Conservation (phyloP, 2,329 filamentous ascomycete genomes). For the Phoma sp. region DNA sequence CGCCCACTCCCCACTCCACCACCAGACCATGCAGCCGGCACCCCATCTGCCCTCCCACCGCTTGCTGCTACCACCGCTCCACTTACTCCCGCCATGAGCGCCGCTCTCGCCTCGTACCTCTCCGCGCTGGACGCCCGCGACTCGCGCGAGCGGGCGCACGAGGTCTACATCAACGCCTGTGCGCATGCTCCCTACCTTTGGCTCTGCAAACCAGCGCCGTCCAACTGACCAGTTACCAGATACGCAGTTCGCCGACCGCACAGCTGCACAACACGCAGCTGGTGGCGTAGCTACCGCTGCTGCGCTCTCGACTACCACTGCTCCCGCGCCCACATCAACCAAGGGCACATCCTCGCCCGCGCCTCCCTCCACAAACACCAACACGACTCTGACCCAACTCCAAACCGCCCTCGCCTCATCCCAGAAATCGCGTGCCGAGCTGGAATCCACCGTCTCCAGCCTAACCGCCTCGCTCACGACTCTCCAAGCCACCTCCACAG, state of each 20-base stretch:
- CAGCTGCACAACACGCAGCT: constrained; percentile 36
- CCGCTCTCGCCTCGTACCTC: constrained; percentile 84
- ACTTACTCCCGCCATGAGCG: constrained; percentile 58
- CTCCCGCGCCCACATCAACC: constrained; percentile 29
- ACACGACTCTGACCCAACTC: constrained; percentile 38
- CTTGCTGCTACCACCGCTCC: constrained; percentile 6
- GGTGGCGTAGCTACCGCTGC: constrained; percentile 25
- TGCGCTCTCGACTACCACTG: constrained; percentile 23
- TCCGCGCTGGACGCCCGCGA: constrained; percentile 74
- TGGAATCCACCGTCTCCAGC: constrained; percentile 67
- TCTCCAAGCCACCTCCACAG: constrained; percentile 64
- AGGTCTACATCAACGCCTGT: constrained; percentile 81
- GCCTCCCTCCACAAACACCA: constrained; percentile 4
- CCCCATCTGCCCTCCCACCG: neutral
- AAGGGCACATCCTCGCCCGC: constrained; percentile 29
- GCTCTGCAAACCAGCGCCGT: too few species aligned
- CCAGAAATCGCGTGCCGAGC: constrained; percentile 72
- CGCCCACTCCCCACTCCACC: constrained; percentile 1
- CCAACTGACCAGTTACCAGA: constrained; percentile 32
- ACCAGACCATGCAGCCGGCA: constrained; percentile 28
- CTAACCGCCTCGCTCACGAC: constrained; percentile 69
- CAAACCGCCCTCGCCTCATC: constrained; percentile 74
- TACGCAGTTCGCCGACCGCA: constrained; percentile 55
- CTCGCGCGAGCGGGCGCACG: constrained; percentile 68
- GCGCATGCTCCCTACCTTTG: constrained; percentile 32